These are phyloP conservation scores for Phyllosticta paracitricarpa DNA, from an alignment of 2,329 filamentous ascomycete genomes.

Conservation along the genomic window DNA sequence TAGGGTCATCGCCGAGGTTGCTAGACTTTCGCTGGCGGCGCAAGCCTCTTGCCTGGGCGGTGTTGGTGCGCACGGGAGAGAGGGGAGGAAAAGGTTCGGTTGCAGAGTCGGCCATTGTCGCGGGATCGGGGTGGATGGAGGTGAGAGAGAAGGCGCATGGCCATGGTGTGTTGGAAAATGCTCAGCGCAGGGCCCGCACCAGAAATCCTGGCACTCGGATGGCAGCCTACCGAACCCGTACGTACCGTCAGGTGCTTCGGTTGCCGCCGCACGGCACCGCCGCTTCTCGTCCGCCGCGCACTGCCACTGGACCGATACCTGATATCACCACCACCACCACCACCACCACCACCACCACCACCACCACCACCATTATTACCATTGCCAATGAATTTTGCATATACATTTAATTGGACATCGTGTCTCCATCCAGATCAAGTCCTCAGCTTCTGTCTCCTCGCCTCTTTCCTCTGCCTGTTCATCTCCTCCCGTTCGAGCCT, in stretches of 20 bases:
- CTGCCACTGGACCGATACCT: too few species aligned
- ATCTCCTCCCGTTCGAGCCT: neutral
- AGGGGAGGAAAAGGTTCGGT: conserved; percentile 9
- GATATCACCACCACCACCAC: too few species aligned
- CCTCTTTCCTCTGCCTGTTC: neutral
- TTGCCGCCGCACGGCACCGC: too few species aligned
- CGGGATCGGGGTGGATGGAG: neutral
- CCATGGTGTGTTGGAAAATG: neutral
- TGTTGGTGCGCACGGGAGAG: neutral
- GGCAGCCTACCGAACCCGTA: too few species aligned
- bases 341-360: too few species aligned
- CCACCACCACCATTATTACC: too few species aligned
- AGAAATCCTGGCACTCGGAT: too few species aligned
- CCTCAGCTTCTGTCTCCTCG: neutral
- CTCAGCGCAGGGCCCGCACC: too few species aligned
- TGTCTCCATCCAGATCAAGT: neutral
- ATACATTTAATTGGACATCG: neutral
- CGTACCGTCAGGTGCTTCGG: too few species aligned
- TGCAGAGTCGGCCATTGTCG: conserved; percentile 7
- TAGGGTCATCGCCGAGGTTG: conserved; percentile 10
- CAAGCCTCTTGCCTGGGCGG: neutral
- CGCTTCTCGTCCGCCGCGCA: too few species aligned
- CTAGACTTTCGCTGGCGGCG: conserved; percentile 8
- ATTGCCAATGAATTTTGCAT: too few species aligned
- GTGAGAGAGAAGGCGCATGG: conserved; percentile 1